A percentile compares a stretch with the other conserved stretches of the same genome.
Conservation (phyloP, 139 green algal genomes). For the Monoraphidium neglectum region DNA sequence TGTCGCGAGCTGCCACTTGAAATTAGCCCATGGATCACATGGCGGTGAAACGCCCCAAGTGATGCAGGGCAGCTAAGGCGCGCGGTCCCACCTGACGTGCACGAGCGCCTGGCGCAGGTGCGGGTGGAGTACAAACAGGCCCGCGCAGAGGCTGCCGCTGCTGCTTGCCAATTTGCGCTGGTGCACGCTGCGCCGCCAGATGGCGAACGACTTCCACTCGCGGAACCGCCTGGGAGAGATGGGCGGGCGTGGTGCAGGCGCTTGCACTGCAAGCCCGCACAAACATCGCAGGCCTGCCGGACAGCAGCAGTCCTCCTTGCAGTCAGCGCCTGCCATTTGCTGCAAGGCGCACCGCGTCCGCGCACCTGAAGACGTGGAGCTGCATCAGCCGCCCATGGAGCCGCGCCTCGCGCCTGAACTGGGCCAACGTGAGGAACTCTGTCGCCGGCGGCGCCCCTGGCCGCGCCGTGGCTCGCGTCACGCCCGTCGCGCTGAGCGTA, state of each 20-base stretch:
- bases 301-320: constrained; percentile 37
- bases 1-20: background rate
- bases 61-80: background rate
- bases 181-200: constrained; percentile 55
- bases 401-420: constrained; percentile 69
- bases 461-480: constrained; percentile 50
- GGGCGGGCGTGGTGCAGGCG: background rate
- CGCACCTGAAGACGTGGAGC: constrained; percentile 14
- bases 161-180: constrained; percentile 38
- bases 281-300: background rate
- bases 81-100: constrained; percentile 21
- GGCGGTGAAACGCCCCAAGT: background rate
- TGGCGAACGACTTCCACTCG: constrained; percentile 38
- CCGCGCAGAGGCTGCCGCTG: constrained; percentile 39
- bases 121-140: constrained; percentile 61
- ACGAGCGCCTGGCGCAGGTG: constrained; percentile 49
- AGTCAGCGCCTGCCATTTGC: background rate
- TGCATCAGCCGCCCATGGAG: constrained; percentile 58
- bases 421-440: constrained; percentile 60
- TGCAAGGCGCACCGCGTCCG: no score
- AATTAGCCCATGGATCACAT: background rate
- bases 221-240: constrained; percentile 6
- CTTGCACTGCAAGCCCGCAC: background rate
- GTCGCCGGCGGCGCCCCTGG: no score
- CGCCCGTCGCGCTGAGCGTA: constrained; percentile 58